phyloP scores from a whole-genome alignment of 2,329 filamentous ascomycete species.

The Diaporthe ampelina region DNA sequence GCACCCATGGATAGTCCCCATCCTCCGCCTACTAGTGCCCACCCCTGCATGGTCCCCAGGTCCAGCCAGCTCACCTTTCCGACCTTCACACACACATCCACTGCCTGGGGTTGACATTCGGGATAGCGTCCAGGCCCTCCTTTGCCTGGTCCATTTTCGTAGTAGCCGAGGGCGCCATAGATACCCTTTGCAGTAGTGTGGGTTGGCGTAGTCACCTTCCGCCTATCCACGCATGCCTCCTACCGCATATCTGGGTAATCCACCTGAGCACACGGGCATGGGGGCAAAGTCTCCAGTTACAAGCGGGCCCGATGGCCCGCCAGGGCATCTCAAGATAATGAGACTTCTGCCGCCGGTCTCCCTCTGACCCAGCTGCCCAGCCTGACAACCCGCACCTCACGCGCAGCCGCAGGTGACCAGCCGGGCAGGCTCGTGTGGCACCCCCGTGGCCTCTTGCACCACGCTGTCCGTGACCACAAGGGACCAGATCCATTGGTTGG shows the following conservation, averaged over 20 bases:
- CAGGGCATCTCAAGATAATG: not conserved
- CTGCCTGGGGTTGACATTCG: not conserved
- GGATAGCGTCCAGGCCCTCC: constrained; percentile 3
- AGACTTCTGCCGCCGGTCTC: not conserved
- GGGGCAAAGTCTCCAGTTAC: not conserved
- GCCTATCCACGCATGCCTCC: not conserved
- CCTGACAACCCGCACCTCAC: constrained; percentile 6
- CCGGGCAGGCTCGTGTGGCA: constrained; percentile 16
- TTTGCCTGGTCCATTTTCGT: constrained; percentile 1
- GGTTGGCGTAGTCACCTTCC: constrained; percentile 14
- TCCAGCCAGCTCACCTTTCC: constrained; percentile 5
- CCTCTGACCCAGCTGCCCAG: not conserved
- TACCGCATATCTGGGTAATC: not conserved
- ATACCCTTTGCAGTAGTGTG: constrained; percentile 14
- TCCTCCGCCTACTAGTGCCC: constrained; percentile 7
- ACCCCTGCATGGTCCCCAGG: constrained; percentile 21
- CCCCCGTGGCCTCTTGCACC: constrained; percentile 19
- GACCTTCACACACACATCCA: not conserved
- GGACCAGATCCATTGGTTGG: constrained; percentile 16
- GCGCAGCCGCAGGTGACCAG: constrained; percentile 36
- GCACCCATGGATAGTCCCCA: constrained; percentile 13
- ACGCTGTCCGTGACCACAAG: constrained; percentile 37
- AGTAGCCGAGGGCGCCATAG: constrained; percentile 16
- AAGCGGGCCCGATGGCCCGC: not conserved
- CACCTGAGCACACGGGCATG: constrained; percentile 20